These are phyloP conservation scores for Adenanthera pavonina DNA, from an alignment of 306 rosid genomes.

Conservation along the genomic window DNA sequence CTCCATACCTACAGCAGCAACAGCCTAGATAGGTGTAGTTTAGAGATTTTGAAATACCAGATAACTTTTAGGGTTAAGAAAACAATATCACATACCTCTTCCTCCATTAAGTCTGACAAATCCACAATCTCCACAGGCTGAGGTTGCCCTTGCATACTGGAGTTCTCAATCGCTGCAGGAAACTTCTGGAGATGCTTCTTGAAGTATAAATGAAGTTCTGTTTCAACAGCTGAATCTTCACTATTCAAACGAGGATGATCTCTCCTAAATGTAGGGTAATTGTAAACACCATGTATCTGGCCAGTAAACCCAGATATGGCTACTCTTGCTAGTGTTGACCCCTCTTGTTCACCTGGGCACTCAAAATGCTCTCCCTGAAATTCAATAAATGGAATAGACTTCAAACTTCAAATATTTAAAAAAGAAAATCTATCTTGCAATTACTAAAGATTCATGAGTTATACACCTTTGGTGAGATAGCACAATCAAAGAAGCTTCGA, in stretches of 20 bases:
- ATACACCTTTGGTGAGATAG: background rate
- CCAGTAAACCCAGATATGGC: slow-evolving; percentile 20
- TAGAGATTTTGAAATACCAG: background rate
- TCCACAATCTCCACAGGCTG: background rate
- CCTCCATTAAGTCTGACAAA: slow-evolving; percentile 24
- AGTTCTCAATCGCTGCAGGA: slow-evolving; percentile 1
- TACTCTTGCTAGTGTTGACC: slow-evolving; percentile 17
- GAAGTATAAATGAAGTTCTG: slow-evolving; percentile 2
- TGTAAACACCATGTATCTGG: background rate
- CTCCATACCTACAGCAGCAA: background rate
- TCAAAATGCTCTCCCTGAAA: slow-evolving; percentile 27
- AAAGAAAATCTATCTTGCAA: background rate
- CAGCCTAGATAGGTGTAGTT: background rate
- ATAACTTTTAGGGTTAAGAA: slow-evolving; percentile 23
- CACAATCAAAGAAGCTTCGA: slow-evolving; percentile 2
- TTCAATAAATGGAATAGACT: slow-evolving; percentile 14
- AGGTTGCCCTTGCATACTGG: background rate
- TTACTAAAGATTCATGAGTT: background rate
- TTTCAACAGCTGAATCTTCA: slow-evolving; percentile 1
- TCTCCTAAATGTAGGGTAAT: slow-evolving; percentile 7
- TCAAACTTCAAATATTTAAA: slow-evolving; percentile 3
- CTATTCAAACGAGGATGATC: slow-evolving; percentile 26
- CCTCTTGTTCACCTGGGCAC: slow-evolving; percentile 16
- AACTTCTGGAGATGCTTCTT: slow-evolving; percentile 14
- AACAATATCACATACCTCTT: slow-evolving; percentile 43